Percentiles rank a stretch among this genome's conserved stretches.
Conservation (phyloP, 352 stramenopile species). For the Saprolegnia parasitica region DNA sequence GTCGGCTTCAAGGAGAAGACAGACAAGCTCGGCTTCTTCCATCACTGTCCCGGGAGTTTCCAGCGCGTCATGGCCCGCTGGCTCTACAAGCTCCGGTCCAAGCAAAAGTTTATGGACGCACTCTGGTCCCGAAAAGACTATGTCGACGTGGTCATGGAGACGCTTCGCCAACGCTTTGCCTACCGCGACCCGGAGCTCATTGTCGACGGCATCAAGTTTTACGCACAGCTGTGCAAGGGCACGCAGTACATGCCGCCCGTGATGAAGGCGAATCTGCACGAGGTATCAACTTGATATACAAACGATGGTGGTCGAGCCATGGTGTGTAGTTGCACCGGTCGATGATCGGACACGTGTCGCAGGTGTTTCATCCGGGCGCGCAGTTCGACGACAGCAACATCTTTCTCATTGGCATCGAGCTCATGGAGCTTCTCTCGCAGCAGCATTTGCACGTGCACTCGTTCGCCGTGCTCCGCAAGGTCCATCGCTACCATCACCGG, state of each 20-base stretch:
- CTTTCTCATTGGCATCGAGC: constrained; percentile 76
- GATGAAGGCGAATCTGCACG: constrained; percentile 80
- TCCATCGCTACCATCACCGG: background rate
- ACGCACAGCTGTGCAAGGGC: constrained; percentile 71
- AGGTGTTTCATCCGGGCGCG: constrained; percentile 81
- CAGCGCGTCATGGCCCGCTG: constrained; percentile 79
- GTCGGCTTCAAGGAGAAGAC: constrained; percentile 79
- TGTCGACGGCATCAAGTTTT: constrained; percentile 84
- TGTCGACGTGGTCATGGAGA: constrained; percentile 83
- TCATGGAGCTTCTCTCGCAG: constrained; percentile 81
- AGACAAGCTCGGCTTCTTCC: constrained; percentile 78
- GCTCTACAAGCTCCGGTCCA: constrained; percentile 81
- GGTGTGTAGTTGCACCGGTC: constrained; percentile 40
- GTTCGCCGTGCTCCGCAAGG: constrained; percentile 76
- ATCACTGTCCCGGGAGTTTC: constrained; percentile 83
- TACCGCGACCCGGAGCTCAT: constrained; percentile 82
- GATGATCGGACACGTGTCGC: constrained; percentile 85
- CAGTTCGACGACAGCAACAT: constrained; percentile 80
- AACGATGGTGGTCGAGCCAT: background rate
- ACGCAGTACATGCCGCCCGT: constrained; percentile 66
- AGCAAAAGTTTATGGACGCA: constrained; percentile 77
- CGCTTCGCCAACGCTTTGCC: constrained; percentile 75
- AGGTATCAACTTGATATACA: constrained; percentile 31
- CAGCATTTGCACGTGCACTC: constrained; percentile 78
- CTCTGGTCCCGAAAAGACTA: constrained; percentile 76